A percentile compares a stretch with the other conserved stretches of the same genome.
Evolutionary conservation across 331 rosid species (phyloP).

Genomic region (Prunus yedoensis): DNA sequence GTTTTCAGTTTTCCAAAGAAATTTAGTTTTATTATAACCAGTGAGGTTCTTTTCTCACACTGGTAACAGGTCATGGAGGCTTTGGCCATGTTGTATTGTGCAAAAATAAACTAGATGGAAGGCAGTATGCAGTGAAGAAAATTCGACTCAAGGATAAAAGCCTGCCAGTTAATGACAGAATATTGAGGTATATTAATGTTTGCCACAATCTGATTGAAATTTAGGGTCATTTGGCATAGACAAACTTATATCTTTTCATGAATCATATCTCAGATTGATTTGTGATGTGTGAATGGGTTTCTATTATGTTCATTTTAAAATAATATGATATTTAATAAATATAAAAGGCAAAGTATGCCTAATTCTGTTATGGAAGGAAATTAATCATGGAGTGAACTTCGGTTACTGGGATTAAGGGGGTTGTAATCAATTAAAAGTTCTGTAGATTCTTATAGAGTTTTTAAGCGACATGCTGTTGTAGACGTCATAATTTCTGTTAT

Average conservation of each 20-base stretch:
- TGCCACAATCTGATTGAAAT: conserved; percentile 21
- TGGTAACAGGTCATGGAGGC: conserved; percentile 88
- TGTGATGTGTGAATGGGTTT: background rate
- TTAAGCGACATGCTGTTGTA: background rate
- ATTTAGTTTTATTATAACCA: background rate
- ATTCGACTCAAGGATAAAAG: conserved; percentile 86
- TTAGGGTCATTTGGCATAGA: conserved; percentile 6
- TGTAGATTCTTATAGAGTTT: background rate
- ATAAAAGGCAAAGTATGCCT: background rate
- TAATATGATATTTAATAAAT: background rate
- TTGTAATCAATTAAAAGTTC: background rate
- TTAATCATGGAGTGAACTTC: background rate
- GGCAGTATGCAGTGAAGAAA: conserved; percentile 96
- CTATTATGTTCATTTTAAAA: background rate
- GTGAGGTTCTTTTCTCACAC: background rate
- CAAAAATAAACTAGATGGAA: conserved; percentile 93
- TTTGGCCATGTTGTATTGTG: conserved; percentile 94
- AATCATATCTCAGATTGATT: background rate
- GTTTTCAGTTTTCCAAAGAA: no score
- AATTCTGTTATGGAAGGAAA: background rate
- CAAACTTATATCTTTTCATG: background rate
- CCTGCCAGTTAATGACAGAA: conserved; percentile 72
- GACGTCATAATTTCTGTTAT: background rate
- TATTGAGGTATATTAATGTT: conserved; percentile 66
- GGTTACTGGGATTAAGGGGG: background rate